Evolutionary conservation across 306 rosid genomes (phyloP), one percentile per base, ranked within the genome.

Genomic region (Corylus avellana): DNA sequence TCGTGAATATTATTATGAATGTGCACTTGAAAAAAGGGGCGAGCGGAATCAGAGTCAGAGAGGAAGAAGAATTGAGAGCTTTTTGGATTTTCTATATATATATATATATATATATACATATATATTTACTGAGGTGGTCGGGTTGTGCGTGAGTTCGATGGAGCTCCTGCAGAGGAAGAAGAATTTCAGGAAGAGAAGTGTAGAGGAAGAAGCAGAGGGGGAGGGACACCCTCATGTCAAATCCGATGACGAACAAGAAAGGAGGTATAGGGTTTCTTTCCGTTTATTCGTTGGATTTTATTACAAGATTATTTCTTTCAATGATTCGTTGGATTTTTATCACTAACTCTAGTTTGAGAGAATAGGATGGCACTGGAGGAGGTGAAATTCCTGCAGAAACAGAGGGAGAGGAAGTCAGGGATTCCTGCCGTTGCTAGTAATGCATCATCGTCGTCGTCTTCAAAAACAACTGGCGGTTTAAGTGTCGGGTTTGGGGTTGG

Each of bases 331-430:
- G 79, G 79, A 80, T 78, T 73, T 73, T 79, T 42, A 13, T 74
- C 32, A 42, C 35, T 32, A 49, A 63, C 1, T 9, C 18, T 56
- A 27, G 56, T 10, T 73, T 85, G 59, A 25, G 14, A 14, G 18
- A 46, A 67, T 82, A 89, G 99, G 68, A 87, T 93, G 92, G 88
- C 91, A 8, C 86, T 95, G 92, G 98, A 95, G 80, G 99, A 95
- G 87, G 91, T 95, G 39, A 95, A 87, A 80, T 92, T 95, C 66
- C 86, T 95, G 12, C 99, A 95, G 85, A 95, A 90, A 83, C 99
- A 91, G 87, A 79, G 99, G 87, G 94, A 91, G 81, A 90, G 93
- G 83, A 92, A 89, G 87, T 93, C 82, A 8, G 99, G 99, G 61
- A 87, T 95, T 54, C 87, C 93, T 6, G 97, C 98, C 20, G 68